Base-by-base conservation (phyloP, 1,284 basidiomycete species). In the Gymnopus androsaceus region DNA sequence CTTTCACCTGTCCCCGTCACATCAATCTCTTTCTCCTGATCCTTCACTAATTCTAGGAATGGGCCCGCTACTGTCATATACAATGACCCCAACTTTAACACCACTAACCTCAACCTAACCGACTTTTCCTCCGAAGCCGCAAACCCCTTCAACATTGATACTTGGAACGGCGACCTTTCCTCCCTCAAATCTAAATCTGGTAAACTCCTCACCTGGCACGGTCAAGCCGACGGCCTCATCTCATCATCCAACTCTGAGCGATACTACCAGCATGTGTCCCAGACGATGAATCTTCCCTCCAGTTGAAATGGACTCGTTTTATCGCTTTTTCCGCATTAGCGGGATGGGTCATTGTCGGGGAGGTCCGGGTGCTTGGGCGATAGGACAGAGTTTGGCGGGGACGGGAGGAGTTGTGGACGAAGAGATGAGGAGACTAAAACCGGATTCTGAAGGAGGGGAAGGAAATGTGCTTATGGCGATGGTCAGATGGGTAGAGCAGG, bases 201-300 rank as follows among this genome's bases (percentile, higher is more conserved):
- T 1, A 66, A 66, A 23, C 46, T 66, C 17, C 49, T 66, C 15
- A 63, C 58, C 1, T 64, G 60, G 34, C 64, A 66, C 50, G 64
- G 64, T 1, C 55, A 58, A 23, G 40, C 47, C 15, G 64, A 66
- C 41, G 34, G 46, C 46, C 15, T 64, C 6, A 62, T 63, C 50
- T 17, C 57, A 2, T 59, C 64, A 1, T 55, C 51, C 19, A 63
- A 58, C 36, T 62, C 61, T 5, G 60, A 62, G 46, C 51, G 58
- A 27, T 48, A 61, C 17, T 63, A 64, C 36, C 38, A 53, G 12
- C 59, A 57, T 30, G 58, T 61, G 1, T 50, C 58, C 9, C 28
- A 40, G 5, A 61, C 62, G 12, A 60, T 65, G 51, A 38, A 51
- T 7, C 23, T 56, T 30, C 54, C 34, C 49, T 11, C 46, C 52